Conservation (phyloP, 192 early-diverging fungal species). For the Rhizoclosmatium globosum region DNA sequence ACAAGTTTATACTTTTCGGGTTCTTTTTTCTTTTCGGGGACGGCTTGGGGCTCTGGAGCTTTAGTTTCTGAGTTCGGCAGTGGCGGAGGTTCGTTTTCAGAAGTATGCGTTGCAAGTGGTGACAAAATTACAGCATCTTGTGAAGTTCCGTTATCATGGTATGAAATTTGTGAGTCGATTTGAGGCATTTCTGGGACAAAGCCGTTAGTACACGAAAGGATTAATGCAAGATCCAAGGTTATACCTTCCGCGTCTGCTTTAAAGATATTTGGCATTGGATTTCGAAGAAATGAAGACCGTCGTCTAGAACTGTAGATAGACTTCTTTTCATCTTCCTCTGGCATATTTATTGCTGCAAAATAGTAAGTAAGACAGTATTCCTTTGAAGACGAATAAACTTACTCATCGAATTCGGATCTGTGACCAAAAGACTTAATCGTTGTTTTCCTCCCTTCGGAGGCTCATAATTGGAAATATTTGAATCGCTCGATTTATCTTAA, state of each 20-base stretch:
- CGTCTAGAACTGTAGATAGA: neutral
- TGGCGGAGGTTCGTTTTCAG: too few relatives aligned
- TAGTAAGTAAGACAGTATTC: neutral
- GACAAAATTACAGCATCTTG: too few relatives aligned
- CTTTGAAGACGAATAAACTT: neutral
- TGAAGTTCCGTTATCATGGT: too few relatives aligned
- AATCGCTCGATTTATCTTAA: neutral
- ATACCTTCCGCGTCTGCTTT: neutral
- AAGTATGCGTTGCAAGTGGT: too few relatives aligned
- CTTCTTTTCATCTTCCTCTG: conserved; percentile 10
- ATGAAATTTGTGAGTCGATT: too few relatives aligned
- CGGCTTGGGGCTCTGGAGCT: too few relatives aligned
- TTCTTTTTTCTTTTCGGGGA: neutral
- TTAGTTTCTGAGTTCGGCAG: too few relatives aligned
- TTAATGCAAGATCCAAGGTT: too few relatives aligned
- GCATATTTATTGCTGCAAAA: conserved; percentile 14
- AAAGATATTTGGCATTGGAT: neutral
- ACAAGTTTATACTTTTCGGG: neutral
- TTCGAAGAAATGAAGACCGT: conserved; percentile 1
- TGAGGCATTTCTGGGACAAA: too few relatives aligned
- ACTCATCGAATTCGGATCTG: neutral
- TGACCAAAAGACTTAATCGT: neutral
- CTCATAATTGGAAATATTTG: neutral
- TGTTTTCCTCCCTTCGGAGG: neutral
- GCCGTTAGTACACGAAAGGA: too few relatives aligned